Evolutionary conservation across 2,329 filamentous ascomycete genomes (phyloP).

Genomic region (Trichoderma sp.): DNA sequence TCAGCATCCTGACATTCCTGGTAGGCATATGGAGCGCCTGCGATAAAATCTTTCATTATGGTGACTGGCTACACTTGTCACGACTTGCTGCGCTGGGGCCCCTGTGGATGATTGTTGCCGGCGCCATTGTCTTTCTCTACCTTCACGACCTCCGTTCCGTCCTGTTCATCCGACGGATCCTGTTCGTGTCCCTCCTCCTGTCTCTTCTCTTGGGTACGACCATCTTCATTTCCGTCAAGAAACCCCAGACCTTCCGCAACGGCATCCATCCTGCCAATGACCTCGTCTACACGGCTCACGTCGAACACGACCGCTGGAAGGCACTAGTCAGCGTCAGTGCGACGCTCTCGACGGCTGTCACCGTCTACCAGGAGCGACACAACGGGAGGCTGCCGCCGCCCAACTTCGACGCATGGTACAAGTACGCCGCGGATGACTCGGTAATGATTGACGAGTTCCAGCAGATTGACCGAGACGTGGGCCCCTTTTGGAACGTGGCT

Average conservation of each 20-base stretch:
- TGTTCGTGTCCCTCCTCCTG: slow-evolving; percentile 46
- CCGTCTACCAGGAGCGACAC: slow-evolving; percentile 55
- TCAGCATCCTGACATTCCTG: slow-evolving; percentile 48
- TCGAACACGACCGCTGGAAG: slow-evolving; percentile 54
- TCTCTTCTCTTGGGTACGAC: slow-evolving; percentile 43
- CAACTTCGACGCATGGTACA: slow-evolving; percentile 83
- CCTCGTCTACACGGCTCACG: slow-evolving; percentile 52
- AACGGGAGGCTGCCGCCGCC: slow-evolving; percentile 73
- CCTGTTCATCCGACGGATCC: slow-evolving; percentile 46
- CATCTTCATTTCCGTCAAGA: slow-evolving; percentile 43
- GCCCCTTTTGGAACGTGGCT: slow-evolving; percentile 75
- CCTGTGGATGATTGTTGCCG: slow-evolving; percentile 45
- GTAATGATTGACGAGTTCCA: slow-evolving; percentile 79
- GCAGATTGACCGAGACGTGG: slow-evolving; percentile 72
- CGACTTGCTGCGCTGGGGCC: slow-evolving; percentile 43
- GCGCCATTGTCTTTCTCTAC: slow-evolving; percentile 50
- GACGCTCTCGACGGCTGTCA: slow-evolving; percentile 50
- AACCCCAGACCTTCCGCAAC: slow-evolving; percentile 35
- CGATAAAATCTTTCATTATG: slow-evolving; percentile 44
- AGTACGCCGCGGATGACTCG: slow-evolving; percentile 74
- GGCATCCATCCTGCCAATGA: slow-evolving; percentile 52
- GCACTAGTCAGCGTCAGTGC: slow-evolving; percentile 51
- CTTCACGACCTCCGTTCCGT: slow-evolving; percentile 48
- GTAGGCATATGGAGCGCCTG: slow-evolving; percentile 45
- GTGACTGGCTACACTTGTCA: slow-evolving; percentile 51